Conservation (phyloP, 2,329 filamentous ascomycete genomes). For the Ophiocordyceps camponoti-floridani region DNA sequence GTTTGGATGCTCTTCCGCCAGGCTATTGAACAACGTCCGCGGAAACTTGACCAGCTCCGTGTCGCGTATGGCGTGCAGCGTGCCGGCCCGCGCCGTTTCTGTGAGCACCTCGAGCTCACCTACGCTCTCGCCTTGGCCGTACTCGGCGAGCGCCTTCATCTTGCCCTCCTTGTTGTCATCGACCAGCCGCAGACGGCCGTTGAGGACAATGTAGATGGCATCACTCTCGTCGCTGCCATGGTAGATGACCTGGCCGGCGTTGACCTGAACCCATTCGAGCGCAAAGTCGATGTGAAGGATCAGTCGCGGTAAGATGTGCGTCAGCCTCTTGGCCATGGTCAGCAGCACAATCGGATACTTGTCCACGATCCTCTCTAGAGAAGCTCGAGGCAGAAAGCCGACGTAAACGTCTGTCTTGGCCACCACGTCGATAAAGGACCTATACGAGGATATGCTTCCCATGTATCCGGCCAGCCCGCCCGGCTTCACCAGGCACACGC, state of each 20-base stretch:
- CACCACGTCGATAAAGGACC: slow-evolving; percentile 90
- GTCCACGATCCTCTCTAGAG: slow-evolving; percentile 83
- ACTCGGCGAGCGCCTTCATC: slow-evolving; percentile 78
- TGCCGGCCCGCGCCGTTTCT: slow-evolving; percentile 77
- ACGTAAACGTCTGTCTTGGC: slow-evolving; percentile 98
- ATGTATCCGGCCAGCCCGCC: slow-evolving; percentile 89
- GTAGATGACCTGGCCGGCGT: slow-evolving; percentile 85
- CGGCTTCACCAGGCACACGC: slow-evolving; percentile 81
- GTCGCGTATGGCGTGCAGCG: slow-evolving; percentile 86
- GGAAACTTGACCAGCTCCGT: slow-evolving; percentile 95
- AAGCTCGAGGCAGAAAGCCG: slow-evolving; percentile 72
- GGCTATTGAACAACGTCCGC: slow-evolving; percentile 88
- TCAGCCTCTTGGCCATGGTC: slow-evolving; percentile 90
- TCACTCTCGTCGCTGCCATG: slow-evolving; percentile 91
- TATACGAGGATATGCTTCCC: slow-evolving; percentile 82
- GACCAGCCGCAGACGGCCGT: slow-evolving; percentile 74
- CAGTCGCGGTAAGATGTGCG: slow-evolving; percentile 70
- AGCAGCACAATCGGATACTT: slow-evolving; percentile 80
- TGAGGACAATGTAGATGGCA: slow-evolving; percentile 94
- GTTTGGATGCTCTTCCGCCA: slow-evolving; percentile 89
- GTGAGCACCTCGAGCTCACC: slow-evolving; percentile 95
- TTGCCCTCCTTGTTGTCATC: slow-evolving; percentile 66
- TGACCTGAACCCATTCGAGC: slow-evolving; percentile 93
- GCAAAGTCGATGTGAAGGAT: slow-evolving; percentile 97
- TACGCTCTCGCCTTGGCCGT: slow-evolving; percentile 92